phyloP scores from a whole-genome alignment of 306 rosid species.

The Lathyrus oleraceus region DNA sequence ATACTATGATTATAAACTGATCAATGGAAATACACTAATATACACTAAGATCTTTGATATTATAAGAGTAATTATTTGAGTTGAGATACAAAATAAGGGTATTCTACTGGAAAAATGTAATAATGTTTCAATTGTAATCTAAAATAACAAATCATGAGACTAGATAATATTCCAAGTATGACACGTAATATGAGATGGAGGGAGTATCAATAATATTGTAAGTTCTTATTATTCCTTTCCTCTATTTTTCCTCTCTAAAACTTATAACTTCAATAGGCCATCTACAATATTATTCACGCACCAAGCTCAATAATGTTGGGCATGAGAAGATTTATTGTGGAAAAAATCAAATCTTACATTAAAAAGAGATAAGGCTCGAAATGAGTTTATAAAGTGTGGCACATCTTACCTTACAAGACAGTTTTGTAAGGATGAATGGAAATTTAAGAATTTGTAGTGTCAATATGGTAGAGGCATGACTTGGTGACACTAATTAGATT shows the following conservation, averaged over 20 bases:
- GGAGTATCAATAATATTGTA: not conserved
- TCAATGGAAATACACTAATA: not conserved
- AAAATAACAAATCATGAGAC: not conserved
- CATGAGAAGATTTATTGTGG: too few relatives aligned
- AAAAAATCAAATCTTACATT: too few relatives aligned
- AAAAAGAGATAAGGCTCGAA: not conserved
- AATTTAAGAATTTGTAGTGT: not conserved
- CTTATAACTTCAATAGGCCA: too few relatives aligned
- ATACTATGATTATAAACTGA: not conserved
- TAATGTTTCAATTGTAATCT: not conserved
- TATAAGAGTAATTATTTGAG: not conserved
- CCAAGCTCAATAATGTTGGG: too few relatives aligned
- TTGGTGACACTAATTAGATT: constrained; percentile 14
- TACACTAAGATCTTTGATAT: not conserved
- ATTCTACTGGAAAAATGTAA: not conserved
- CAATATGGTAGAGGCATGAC: not conserved
- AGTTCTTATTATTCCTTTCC: not conserved
- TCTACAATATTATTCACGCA: too few relatives aligned
- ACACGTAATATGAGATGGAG: not conserved
- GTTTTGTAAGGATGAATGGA: not conserved
- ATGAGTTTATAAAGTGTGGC: not conserved
- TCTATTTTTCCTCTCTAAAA: too few relatives aligned
- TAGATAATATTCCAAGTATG: not conserved
- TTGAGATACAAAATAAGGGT: not conserved
- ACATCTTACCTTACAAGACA: not conserved